Conservation (phyloP, 2,329 filamentous ascomycete genomes). For the Cercospora sojina region DNA sequence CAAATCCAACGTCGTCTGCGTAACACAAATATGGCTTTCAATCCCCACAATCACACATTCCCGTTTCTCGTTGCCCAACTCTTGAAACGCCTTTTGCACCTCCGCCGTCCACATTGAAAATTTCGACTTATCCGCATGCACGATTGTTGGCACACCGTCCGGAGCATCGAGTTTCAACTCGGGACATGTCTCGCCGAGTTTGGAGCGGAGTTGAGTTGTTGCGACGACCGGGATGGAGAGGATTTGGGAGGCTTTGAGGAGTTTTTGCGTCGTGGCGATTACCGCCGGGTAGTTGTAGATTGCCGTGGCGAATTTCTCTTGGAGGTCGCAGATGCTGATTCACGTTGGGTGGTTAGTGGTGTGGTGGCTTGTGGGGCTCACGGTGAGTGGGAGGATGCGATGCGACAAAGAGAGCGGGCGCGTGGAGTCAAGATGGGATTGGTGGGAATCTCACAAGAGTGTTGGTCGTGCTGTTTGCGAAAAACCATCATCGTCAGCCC, state of each 20-base stretch:
- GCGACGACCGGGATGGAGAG: conserved; percentile 76
- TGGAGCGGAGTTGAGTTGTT: conserved; percentile 78
- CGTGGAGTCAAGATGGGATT: neutral
- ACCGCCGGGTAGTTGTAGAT: conserved; percentile 86
- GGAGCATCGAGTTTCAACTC: conserved; percentile 60
- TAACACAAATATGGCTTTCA: conserved; percentile 91
- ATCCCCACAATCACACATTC: conserved; percentile 83
- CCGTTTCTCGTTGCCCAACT: conserved; percentile 45
- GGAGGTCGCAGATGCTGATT: conserved; percentile 82
- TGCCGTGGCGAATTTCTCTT: conserved; percentile 83
- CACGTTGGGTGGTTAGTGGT: conserved; percentile 13
- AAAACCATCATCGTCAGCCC: conserved; percentile 9
- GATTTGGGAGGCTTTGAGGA: conserved; percentile 49
- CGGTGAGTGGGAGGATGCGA: neutral
- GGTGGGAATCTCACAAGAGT: conserved; percentile 25
- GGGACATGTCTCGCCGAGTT: conserved; percentile 75
- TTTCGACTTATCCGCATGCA: conserved; percentile 76
- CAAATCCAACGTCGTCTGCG: conserved; percentile 85
- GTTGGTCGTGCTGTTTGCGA: conserved; percentile 12
- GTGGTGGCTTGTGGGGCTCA: neutral
- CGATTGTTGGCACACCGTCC: conserved; percentile 53
- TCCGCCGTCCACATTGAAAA: conserved; percentile 85
- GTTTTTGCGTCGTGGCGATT: conserved; percentile 53
- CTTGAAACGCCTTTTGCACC: conserved; percentile 52
- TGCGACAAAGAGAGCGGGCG: neutral